Conservation (phyloP, 1,139 yeast species). For the Starmera stellimalicola region DNA sequence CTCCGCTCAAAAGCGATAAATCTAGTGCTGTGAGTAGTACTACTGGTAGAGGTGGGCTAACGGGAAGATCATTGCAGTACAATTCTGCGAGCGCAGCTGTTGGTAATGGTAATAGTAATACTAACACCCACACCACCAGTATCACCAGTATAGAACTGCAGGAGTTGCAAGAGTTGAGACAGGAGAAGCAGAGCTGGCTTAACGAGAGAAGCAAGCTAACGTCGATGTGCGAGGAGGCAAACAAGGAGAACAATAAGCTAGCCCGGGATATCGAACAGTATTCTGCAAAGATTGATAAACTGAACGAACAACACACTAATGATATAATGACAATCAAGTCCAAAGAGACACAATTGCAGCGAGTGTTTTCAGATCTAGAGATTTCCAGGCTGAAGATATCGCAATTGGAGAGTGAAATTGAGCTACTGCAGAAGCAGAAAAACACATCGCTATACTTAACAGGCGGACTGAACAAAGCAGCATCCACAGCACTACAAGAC, state of each 20-base stretch:
- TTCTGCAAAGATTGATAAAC: constrained; percentile 24
- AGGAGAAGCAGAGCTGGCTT: constrained; percentile 44
- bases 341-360: constrained; percentile 54
- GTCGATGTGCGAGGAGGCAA: constrained; percentile 31
- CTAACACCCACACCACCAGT: background rate
- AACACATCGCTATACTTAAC: constrained; percentile 21
- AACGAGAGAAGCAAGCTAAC: constrained; percentile 33
- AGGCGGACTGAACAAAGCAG: constrained; percentile 7
- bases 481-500: constrained; percentile 12
- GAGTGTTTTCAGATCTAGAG: constrained; percentile 54
- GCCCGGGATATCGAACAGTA: constrained; percentile 32
- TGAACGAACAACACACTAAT: constrained; percentile 41
- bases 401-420: constrained; percentile 44
- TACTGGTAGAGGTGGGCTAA: constrained; percentile 12
- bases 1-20: constrained; percentile 46
- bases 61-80: constrained; percentile 24
- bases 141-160: constrained; percentile 11
- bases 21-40: constrained; percentile 1
- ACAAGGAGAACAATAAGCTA: constrained; percentile 32
- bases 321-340: constrained; percentile 47
- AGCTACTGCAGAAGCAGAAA: constrained; percentile 28
- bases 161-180: constrained; percentile 43
- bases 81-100: background rate
- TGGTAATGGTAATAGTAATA: background rate
- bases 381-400: constrained; percentile 37